Evolutionary conservation across 805 yeast species (phyloP), one percentile per base, ranked within the genome.

Genomic region (Lachancea meyersii): DNA sequence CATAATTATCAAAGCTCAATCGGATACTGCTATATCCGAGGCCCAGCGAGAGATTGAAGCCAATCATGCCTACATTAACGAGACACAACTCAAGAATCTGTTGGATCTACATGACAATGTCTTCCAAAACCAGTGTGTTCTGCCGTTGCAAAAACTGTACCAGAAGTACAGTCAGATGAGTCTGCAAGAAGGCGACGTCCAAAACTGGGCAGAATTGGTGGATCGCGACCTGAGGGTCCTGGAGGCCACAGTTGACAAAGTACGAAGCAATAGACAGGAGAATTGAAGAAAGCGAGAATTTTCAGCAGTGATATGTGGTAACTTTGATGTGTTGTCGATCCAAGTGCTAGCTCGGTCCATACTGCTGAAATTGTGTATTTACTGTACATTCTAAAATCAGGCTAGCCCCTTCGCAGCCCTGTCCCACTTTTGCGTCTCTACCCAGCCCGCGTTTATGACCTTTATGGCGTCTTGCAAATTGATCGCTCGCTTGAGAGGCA

Each of bases 401-500:
- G 45, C 43, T 28, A 55, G 40, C n/a, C 69, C 71, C 18, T 60
- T 64, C 1, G 70, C 63, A 5, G 75, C 75, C 26, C 69, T 64
- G 45, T 76, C 82, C 91, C 93, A 89, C 50, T 78, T 76, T 39
- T 81, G 86, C 18, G 78, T 78, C 46, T 79, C 80, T 13, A 74
- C 72, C 97, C 97, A 89, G 16, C 96, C 96, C 3, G 83, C 76
- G 53, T 86, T 79, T 32, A 89, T 73, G 19, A 89, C 75, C 49
- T 74, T 73, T 40, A 87, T 58, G 32, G 84, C 77, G 58, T 87
- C 95, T 45, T 69, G 70, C 53, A 91, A 72, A 60, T 85, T 86
- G 64, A 91, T 69, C 13, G 88, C 85, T 43, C 69, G 69, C 53
- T 77, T 80, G 53, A 91, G 70, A 5, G 76, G 71, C 52, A 79